These are phyloP conservation scores for Groenewaldozyma salmanticensis DNA, from an alignment of 805 yeast species.

Conservation along the genomic window DNA sequence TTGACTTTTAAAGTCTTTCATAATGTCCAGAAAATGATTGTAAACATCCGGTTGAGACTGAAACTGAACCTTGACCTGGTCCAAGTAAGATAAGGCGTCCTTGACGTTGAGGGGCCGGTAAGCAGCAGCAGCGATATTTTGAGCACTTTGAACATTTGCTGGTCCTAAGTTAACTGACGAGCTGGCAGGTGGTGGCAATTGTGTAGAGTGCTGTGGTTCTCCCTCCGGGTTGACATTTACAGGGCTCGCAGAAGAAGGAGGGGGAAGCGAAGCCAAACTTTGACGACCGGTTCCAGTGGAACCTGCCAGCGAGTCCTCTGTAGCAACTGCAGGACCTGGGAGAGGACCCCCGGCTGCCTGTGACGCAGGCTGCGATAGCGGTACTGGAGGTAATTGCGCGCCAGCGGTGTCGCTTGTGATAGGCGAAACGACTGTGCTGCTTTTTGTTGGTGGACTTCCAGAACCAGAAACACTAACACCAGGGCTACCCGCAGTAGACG, in stretches of 20 bases:
- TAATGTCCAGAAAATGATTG: conserved; percentile 90
- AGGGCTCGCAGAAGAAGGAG: conserved; percentile 9
- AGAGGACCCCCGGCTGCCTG: too few relatives aligned
- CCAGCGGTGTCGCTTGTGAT: too few relatives aligned
- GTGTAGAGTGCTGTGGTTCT: too few relatives aligned
- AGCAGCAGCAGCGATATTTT: conserved; percentile 23
- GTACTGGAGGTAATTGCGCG: too few relatives aligned
- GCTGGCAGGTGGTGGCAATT: conserved; percentile 12
- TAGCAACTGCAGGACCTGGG: too few relatives aligned
- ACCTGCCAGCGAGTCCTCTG: neutral
- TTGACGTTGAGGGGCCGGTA: conserved; percentile 76
- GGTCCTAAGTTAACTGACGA: conserved; percentile 15
- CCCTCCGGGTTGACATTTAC: neutral
- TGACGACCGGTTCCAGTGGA: neutral
- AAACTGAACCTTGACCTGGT: conserved; percentile 91
- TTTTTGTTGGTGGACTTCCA: neutral
- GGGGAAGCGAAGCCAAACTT: conserved; percentile 6
- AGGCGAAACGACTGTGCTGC: neutral
- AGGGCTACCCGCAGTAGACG: neutral
- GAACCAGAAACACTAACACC: neutral
- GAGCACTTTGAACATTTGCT: conserved; percentile 16
- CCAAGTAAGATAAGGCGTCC: conserved; percentile 91
- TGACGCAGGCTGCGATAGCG: neutral
- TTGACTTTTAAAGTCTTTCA: conserved; percentile 98
- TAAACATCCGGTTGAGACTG: conserved; percentile 90